phyloP scores from a whole-genome alignment of 2,329 filamentous ascomycete genomes.

The Colletotrichum sansevieriae region DNA sequence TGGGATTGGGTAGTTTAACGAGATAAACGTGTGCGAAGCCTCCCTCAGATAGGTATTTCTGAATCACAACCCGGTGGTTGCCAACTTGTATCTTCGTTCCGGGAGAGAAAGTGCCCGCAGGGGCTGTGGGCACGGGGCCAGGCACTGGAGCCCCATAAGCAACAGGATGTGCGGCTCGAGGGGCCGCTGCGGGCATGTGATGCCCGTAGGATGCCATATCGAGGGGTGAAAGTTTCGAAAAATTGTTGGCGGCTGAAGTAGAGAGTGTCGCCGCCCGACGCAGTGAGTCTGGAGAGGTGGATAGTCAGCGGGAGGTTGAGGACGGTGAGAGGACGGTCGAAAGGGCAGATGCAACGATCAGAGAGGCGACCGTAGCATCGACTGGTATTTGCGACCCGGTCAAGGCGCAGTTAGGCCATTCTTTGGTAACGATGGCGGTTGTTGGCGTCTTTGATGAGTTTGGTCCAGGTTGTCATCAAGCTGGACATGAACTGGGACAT shows the following conservation, averaged over 20 bases:
- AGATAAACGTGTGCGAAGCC: constrained; percentile 99
- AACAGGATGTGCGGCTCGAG: constrained; percentile 51
- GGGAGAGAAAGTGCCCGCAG: constrained; percentile 89
- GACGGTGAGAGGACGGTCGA: constrained; percentile 12
- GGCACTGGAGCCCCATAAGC: constrained; percentile 59
- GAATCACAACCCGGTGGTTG: constrained; percentile 90
- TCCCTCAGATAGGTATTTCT: constrained; percentile 97
- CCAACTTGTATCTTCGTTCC: constrained; percentile 98
- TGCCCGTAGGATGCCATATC: constrained; percentile 41
- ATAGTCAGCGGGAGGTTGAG: constrained; percentile 29
- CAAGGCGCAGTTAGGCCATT: constrained; percentile 38
- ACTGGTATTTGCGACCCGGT: constrained; percentile 35
- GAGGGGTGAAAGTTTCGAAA: background rate
- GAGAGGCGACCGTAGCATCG: constrained; percentile 29
- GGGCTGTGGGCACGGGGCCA: constrained; percentile 58
- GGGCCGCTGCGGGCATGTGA: constrained; percentile 38
- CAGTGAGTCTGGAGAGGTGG: constrained; percentile 17
- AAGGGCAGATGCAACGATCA: constrained; percentile 12
- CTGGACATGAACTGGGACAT: constrained; percentile 34
- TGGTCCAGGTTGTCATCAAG: constrained; percentile 38
- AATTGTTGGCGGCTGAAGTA: constrained; percentile 6
- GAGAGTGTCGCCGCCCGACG: constrained; percentile 22
- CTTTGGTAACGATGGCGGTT: constrained; percentile 31
- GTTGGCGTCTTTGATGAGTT: constrained; percentile 33
- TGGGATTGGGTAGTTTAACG: constrained; percentile 83